Conservation (phyloP, 257 asterid genomes). For the Plantago ovata region DNA sequence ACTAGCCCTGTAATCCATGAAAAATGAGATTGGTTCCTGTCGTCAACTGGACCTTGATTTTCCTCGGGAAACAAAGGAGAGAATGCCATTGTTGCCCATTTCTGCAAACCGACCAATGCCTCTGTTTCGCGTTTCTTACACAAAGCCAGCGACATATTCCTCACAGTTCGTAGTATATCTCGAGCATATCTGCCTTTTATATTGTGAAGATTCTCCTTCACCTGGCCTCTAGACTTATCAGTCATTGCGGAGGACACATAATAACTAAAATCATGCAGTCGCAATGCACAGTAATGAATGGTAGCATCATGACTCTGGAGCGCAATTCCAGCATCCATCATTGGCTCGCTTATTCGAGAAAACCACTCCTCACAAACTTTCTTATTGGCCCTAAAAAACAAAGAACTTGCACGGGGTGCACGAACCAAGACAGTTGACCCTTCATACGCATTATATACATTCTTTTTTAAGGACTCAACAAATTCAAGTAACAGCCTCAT, state of each 20-base stretch:
- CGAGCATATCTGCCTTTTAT: slow-evolving; percentile 61
- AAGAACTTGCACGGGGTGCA: slow-evolving; percentile 77
- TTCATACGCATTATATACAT: slow-evolving; percentile 95
- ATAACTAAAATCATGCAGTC: slow-evolving; percentile 67
- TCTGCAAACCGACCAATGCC: slow-evolving; percentile 77
- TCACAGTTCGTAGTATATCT: slow-evolving; percentile 61
- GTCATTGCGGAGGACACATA: slow-evolving; percentile 52
- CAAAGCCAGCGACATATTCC: slow-evolving; percentile 67
- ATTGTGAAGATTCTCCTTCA: slow-evolving; percentile 54
- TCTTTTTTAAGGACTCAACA: slow-evolving; percentile 96
- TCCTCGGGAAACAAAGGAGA: slow-evolving; percentile 69
- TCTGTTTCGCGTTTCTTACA: slow-evolving; percentile 79
- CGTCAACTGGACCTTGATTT: slow-evolving; percentile 41
- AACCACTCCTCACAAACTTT: slow-evolving; percentile 99
- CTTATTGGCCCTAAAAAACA: slow-evolving; percentile 92
- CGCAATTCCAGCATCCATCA: slow-evolving; percentile 97
- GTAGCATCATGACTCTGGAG: slow-evolving; percentile 90
- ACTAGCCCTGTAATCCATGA: slow-evolving; percentile 94
- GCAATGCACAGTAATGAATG: slow-evolving; percentile 67
- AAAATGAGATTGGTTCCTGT: slow-evolving; percentile 48
- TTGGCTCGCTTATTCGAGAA: slow-evolving; percentile 96
- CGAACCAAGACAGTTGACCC: slow-evolving; percentile 79
- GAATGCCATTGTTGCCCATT: slow-evolving; percentile 71
- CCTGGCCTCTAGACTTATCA: slow-evolving; percentile 66
- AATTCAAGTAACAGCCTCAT: slow-evolving; percentile 95